These are phyloP conservation scores for Salix caprea DNA, from an alignment of 345 rosid genomes.

Conservation along the genomic window DNA sequence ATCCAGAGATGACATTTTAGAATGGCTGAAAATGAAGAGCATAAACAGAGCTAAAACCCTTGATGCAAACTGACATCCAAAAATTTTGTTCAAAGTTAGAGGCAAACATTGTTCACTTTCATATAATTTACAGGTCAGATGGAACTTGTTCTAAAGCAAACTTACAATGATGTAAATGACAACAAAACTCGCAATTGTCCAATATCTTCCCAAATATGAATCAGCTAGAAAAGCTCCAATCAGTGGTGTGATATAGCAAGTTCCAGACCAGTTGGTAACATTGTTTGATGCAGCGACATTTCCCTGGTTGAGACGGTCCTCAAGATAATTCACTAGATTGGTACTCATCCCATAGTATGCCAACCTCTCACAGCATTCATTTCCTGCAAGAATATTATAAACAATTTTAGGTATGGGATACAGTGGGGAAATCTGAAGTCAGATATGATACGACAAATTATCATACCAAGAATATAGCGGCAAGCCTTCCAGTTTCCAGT, in stretches of 20 bases:
- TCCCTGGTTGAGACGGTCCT: conserved; percentile 59
- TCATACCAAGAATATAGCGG: conserved; percentile 74
- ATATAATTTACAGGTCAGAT: neutral
- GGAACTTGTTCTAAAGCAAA: conserved; percentile 13
- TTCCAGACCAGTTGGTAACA: conserved; percentile 92
- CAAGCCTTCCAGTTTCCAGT: conserved; percentile 96
- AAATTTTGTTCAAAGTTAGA: neutral
- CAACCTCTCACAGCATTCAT: conserved; percentile 85
- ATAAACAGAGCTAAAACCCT: neutral
- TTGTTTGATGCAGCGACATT: conserved; percentile 74
- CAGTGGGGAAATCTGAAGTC: neutral
- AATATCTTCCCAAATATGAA: conserved; percentile 83
- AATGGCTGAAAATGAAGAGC: neutral
- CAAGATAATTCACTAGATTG: conserved; percentile 80
- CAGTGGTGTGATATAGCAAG: conserved; percentile 81
- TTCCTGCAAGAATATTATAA: conserved; percentile 38
- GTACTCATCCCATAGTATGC: conserved; percentile 99
- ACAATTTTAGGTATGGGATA: neutral
- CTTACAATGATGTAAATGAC: conserved; percentile 72
- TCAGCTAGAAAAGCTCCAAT: conserved; percentile 95
- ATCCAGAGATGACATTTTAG: neutral
- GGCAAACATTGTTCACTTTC: neutral
- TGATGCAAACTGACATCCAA: neutral
- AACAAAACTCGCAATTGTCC: conserved; percentile 79
- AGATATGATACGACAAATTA: neutral